Evolutionary conservation across 2,329 filamentous ascomycete species (phyloP).

Genomic region (Nigrospora oryzae): DNA sequence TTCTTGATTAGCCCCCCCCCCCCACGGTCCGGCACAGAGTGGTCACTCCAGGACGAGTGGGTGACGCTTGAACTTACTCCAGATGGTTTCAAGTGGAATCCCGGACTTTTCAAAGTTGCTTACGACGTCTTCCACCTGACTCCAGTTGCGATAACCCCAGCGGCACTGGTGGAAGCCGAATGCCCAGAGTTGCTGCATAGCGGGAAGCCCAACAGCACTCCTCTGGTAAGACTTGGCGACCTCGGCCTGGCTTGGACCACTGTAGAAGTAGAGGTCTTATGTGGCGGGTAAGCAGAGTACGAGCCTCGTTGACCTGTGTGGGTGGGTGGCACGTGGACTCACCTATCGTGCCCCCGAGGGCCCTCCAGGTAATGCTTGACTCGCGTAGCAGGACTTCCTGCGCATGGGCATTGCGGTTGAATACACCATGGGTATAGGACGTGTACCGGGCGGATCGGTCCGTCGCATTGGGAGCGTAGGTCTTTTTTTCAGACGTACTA

Average conservation of each 20-base stretch:
- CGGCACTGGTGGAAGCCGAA: constrained; percentile 79
- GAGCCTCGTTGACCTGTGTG: background rate
- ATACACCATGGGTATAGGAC: constrained; percentile 68
- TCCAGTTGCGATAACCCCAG: constrained; percentile 75
- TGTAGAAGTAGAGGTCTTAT: constrained; percentile 71
- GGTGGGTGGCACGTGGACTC: background rate
- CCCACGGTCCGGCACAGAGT: no score
- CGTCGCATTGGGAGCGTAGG: constrained; percentile 45
- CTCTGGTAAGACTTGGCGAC: constrained; percentile 64
- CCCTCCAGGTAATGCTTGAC: constrained; percentile 61
- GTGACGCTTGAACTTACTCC: constrained; percentile 31
- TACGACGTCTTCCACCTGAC: constrained; percentile 56
- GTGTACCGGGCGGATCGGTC: constrained; percentile 46
- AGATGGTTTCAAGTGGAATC: constrained; percentile 68
- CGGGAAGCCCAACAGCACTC: constrained; percentile 60
- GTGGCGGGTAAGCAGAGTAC: background rate
- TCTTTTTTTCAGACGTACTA: constrained; percentile 33
- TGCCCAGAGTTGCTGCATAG: constrained; percentile 74
- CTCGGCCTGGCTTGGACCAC: constrained; percentile 59
- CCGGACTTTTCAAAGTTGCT: constrained; percentile 54
- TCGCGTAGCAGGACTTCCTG: constrained; percentile 62
- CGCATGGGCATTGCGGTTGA: constrained; percentile 66
- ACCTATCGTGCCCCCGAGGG: constrained; percentile 61
- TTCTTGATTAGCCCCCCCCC: constrained; percentile 22
- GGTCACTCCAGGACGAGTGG: background rate